Conservation (phyloP, 2,329 filamentous ascomycete species). For the Xylariales sp. region DNA sequence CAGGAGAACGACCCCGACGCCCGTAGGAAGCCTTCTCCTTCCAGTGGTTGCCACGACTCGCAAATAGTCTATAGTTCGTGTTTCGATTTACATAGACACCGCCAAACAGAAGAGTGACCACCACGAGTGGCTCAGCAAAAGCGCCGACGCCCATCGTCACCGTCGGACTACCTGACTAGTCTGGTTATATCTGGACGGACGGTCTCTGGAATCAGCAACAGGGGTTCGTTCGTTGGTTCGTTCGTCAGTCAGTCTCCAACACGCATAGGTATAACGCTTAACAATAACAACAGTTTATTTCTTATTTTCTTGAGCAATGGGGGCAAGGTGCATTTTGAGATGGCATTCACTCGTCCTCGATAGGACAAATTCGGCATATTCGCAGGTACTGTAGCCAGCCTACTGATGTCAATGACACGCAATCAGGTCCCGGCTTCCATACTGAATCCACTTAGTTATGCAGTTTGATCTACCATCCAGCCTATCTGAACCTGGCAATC, state of each 20-base stretch:
- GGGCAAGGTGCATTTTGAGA: neutral
- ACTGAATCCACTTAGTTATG: no score
- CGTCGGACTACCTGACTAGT: neutral
- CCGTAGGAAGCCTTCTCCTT: constrained; percentile 9
- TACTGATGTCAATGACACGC: constrained; percentile 7
- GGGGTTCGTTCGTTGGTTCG: no score
- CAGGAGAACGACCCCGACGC: neutral
- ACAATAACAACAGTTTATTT: no score
- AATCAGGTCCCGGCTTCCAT: no score
- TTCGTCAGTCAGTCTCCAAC: no score
- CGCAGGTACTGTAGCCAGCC: neutral
- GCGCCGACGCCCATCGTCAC: constrained; percentile 34
- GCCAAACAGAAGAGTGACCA: constrained; percentile 38
- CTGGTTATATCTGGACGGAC: neutral
- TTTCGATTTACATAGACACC: constrained; percentile 40
- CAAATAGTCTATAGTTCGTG: constrained; percentile 27
- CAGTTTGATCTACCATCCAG: no score
- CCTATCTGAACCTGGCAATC: no score
- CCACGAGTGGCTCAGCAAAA: constrained; percentile 36
- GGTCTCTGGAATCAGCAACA: neutral
- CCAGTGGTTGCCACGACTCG: constrained; percentile 2
- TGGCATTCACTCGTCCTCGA: neutral
- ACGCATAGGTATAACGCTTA: no score
- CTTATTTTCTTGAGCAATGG: no score
- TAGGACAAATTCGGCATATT: neutral